These are phyloP conservation scores for Dioscorea cayenensis DNA, from an alignment of 116 monocot genomes.

Conservation along the genomic window DNA sequence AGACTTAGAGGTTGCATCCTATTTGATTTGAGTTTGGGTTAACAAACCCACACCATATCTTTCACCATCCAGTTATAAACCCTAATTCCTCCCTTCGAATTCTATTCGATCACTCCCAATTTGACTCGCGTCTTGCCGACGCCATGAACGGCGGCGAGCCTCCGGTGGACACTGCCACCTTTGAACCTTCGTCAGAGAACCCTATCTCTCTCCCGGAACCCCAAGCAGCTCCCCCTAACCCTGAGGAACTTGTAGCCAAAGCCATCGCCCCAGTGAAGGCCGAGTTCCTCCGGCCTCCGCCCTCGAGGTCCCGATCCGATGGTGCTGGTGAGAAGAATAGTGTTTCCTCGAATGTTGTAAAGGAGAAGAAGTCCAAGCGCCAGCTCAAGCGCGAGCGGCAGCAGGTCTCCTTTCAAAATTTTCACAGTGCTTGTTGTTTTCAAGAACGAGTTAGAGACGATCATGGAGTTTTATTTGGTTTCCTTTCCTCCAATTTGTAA, in stretches of 20 bases:
- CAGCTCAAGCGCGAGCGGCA: constrained; percentile 82
- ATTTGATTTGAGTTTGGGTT: too few species aligned
- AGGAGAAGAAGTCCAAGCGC: constrained; percentile 74
- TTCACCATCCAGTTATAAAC: not conserved
- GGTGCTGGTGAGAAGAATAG: constrained; percentile 18
- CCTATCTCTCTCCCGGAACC: not conserved
- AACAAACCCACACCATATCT: too few species aligned
- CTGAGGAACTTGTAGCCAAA: constrained; percentile 81
- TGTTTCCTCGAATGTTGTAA: constrained; percentile 8
- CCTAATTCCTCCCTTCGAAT: not conserved
- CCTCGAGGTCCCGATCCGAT: constrained; percentile 23
- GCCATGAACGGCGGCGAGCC: not conserved
- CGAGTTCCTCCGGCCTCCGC: constrained; percentile 60
- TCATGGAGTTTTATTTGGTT: not conserved
- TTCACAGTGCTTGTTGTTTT: not conserved
- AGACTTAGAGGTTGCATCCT: too few species aligned
- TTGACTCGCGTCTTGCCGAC: not conserved
- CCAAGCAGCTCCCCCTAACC: constrained; percentile 11
- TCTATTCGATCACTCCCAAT: not conserved
- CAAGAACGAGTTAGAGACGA: not conserved
- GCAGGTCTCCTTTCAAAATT: constrained; percentile 30
- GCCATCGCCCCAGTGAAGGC: constrained; percentile 82
- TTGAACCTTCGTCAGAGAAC: not conserved
- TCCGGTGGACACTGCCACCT: not conserved
- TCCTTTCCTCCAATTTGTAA: not conserved